Percentiles rank a stretch among this genome's conserved stretches.
Evolutionary conservation across 116 monocot genomes (phyloP).

Genomic region (Phalaenopsis hybrid): DNA sequence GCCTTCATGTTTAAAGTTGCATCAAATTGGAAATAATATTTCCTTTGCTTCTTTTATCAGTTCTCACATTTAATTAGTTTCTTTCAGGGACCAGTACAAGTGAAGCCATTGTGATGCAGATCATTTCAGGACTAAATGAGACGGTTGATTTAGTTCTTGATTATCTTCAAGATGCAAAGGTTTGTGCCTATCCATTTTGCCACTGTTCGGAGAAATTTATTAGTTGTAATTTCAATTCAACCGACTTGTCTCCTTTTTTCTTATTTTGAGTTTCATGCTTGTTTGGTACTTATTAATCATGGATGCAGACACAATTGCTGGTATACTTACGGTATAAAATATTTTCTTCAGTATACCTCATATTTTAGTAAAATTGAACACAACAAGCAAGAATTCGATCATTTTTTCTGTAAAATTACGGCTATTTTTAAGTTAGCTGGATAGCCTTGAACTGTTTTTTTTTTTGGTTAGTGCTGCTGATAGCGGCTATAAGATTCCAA

Average conservation of each 20-base stretch:
- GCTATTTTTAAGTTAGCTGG: background rate
- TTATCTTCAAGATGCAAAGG: constrained; percentile 86
- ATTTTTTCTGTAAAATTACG: background rate
- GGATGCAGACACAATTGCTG: background rate
- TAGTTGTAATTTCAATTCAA: background rate
- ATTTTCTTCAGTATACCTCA: background rate
- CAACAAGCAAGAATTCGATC: background rate
- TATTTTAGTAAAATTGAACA: constrained; percentile 1
- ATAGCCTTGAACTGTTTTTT: background rate
- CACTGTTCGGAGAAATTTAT: background rate
- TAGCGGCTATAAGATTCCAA: background rate
- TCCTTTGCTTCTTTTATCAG: background rate
- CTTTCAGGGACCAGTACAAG: constrained; percentile 33
- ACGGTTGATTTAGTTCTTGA: constrained; percentile 73
- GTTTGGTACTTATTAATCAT: background rate
- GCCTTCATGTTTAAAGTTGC: background rate
- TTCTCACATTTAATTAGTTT: background rate
- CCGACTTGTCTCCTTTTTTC: background rate
- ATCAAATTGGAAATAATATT: background rate
- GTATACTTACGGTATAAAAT: background rate
- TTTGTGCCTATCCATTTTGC: constrained; percentile 14
- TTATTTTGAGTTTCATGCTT: background rate
- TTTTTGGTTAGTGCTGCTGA: background rate
- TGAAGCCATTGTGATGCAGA: constrained; percentile 51
- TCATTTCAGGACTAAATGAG: constrained; percentile 74